These are phyloP conservation scores for Cicer bijugum DNA, from an alignment of 306 rosid species.

Conservation along the genomic window DNA sequence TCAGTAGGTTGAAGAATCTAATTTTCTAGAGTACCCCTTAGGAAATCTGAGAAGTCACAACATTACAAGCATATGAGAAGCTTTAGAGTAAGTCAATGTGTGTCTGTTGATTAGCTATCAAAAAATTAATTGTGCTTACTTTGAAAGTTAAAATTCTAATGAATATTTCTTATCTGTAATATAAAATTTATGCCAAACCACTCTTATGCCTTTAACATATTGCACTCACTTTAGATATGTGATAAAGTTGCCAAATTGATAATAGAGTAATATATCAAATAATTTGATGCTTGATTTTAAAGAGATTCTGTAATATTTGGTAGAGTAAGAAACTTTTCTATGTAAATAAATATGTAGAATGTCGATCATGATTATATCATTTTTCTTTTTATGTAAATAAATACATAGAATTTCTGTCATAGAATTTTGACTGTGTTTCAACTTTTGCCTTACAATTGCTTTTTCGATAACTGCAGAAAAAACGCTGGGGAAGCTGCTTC, in stretches of 20 bases:
- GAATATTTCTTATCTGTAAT: background rate
- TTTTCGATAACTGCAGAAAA: constrained; percentile 65
- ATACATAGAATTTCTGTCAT: background rate
- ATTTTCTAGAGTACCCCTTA: too few relatives aligned
- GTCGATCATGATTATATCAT: background rate
- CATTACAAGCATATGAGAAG: too few relatives aligned
- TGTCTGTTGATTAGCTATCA: too few relatives aligned
- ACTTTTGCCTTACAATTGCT: constrained; percentile 34
- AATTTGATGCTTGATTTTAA: background rate
- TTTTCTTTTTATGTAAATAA: constrained; percentile 7
- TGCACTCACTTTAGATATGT: background rate
- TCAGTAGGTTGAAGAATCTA: too few relatives aligned
- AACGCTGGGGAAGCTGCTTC: constrained; percentile 95
- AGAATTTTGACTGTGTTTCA: constrained; percentile 28
- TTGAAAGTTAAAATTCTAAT: background rate
- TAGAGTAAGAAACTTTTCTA: background rate
- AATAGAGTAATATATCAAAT: background rate
- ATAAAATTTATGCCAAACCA: too few relatives aligned
- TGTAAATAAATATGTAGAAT: too few relatives aligned
- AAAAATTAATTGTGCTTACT: background rate
- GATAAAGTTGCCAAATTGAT: background rate
- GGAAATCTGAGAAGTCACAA: too few relatives aligned
- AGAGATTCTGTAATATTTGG: background rate
- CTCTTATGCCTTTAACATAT: background rate
- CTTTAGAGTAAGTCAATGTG: too few relatives aligned